Evolutionary conservation across 106 monocot genomes (phyloP).

Genomic region (Cymbidium sinense): DNA sequence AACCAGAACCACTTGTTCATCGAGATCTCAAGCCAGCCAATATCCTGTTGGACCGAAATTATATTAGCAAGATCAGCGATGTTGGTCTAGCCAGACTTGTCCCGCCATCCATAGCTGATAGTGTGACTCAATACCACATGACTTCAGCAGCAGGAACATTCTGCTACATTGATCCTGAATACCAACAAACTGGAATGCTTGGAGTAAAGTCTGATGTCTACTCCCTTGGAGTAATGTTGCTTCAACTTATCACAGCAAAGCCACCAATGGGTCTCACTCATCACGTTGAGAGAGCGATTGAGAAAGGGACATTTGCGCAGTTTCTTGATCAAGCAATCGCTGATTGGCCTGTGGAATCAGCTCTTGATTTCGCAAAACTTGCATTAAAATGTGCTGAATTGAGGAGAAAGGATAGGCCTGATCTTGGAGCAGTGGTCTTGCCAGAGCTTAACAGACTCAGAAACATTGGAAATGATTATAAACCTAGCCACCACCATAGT

Average conservation of each 20-base stretch:
- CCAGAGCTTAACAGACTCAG: slow-evolving; percentile 59
- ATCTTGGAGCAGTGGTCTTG: slow-evolving; percentile 40
- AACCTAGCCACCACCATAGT: slow-evolving; percentile 1
- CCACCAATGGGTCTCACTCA: slow-evolving; percentile 79
- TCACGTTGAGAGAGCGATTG: slow-evolving; percentile 63
- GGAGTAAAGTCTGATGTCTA: slow-evolving; percentile 79
- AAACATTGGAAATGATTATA: slow-evolving; percentile 24
- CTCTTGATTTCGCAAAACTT: slow-evolving; percentile 45
- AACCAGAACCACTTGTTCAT: slow-evolving; percentile 81
- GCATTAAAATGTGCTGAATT: slow-evolving; percentile 40
- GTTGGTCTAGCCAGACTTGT: slow-evolving; percentile 74
- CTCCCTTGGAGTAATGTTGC: slow-evolving; percentile 67
- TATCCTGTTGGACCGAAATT: slow-evolving; percentile 72
- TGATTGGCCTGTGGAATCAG: slow-evolving; percentile 68
- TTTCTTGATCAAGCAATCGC: slow-evolving; percentile 41
- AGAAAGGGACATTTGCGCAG: slow-evolving; percentile 60
- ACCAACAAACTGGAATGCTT: slow-evolving; percentile 91
- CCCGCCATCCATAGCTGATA: slow-evolving; percentile 59
- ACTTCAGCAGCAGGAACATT: slow-evolving; percentile 82
- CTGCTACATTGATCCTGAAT: slow-evolving; percentile 92
- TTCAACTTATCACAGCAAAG: slow-evolving; percentile 80
- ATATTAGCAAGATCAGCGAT: slow-evolving; percentile 75
- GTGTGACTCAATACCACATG: slow-evolving; percentile 70
- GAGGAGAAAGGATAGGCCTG: slow-evolving; percentile 5
- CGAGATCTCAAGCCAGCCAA: slow-evolving; percentile 80